Percentiles rank a stretch among this genome's conserved stretches.
These are phyloP conservation scores for Aphanomyces cochlioides DNA, from an alignment of 352 stramenopile species.

Conservation along the genomic window DNA sequence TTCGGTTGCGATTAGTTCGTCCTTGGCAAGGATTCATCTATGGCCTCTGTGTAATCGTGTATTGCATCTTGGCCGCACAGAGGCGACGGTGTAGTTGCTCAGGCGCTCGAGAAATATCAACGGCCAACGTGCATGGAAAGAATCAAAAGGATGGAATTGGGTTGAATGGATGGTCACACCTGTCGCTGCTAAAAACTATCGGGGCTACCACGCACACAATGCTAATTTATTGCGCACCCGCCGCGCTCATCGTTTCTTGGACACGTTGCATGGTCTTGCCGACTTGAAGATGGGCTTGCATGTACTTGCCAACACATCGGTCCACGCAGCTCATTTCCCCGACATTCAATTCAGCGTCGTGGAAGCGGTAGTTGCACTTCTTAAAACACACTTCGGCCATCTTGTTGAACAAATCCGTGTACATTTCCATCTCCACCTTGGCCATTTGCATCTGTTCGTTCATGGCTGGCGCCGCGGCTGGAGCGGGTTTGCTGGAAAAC, in stretches of 20 bases:
- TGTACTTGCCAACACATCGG: conserved; percentile 97
- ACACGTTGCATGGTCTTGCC: conserved; percentile 93
- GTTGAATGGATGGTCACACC: neutral
- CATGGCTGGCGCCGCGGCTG: conserved; percentile 37
- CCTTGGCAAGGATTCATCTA: too few species aligned
- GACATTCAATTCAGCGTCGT: conserved; percentile 94
- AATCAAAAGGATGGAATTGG: neutral
- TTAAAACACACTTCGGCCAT: conserved; percentile 90
- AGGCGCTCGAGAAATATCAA: too few species aligned
- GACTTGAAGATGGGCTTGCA: conserved; percentile 94
- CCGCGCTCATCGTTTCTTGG: conserved; percentile 89
- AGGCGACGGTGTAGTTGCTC: too few species aligned
- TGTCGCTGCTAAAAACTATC: neutral
- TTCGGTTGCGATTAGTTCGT: too few species aligned
- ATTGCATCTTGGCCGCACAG: too few species aligned
- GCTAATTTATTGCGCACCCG: conserved; percentile 18
- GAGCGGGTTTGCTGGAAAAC: conserved; percentile 12
- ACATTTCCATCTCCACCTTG: conserved; percentile 90
- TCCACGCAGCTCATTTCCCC: conserved; percentile 98
- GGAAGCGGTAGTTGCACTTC: conserved; percentile 95
- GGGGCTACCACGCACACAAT: too few species aligned
- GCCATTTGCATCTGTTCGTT: conserved; percentile 77
- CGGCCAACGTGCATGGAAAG: neutral
- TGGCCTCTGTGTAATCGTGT: too few species aligned
- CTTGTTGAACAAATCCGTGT: conserved; percentile 88